Conservation (phyloP, 495 filamentous ascomycete species). For the Chaetomidium leptoderma region DNA sequence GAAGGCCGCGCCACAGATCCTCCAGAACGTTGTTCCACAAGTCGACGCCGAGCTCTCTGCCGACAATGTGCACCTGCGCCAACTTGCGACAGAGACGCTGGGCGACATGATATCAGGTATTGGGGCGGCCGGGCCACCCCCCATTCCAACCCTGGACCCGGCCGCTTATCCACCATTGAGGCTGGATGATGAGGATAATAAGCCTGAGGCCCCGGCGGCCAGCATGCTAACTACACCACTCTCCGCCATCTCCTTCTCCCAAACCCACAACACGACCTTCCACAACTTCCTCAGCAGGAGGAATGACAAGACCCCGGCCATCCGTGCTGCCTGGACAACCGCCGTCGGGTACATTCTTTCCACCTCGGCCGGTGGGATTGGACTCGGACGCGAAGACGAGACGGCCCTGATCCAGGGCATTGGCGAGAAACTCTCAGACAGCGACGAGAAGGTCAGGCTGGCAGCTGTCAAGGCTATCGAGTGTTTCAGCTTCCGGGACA, state of each 20-base stretch:
- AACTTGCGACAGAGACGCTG: conserved; percentile 85
- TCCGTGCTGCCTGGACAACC: conserved; percentile 81
- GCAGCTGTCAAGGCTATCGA: conserved; percentile 79
- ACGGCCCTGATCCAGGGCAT: conserved; percentile 64
- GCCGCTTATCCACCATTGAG: conserved; percentile 72
- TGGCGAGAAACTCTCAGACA: conserved; percentile 75
- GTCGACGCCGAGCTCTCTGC: conserved; percentile 88
- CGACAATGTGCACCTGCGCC: conserved; percentile 79
- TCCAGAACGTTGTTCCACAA: conserved; percentile 91
- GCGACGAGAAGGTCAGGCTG: conserved; percentile 84
- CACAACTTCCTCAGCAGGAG: conserved; percentile 75
- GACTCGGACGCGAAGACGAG: conserved; percentile 73
- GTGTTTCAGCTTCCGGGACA: conserved; percentile 67
- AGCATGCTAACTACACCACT: conserved; percentile 71
- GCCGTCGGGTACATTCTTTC: conserved; percentile 73
- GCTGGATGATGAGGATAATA: conserved; percentile 54
- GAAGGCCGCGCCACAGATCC: conserved; percentile 81
- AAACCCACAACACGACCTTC: conserved; percentile 72
- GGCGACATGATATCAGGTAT: conserved; percentile 92
- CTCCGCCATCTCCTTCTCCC: conserved; percentile 77
- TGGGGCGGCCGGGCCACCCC: conserved; percentile 79
- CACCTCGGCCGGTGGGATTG: conserved; percentile 83
- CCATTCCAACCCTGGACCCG: conserved; percentile 67
- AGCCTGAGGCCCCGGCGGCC: conserved; percentile 39
- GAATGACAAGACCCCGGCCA: conserved; percentile 74